Conservation (phyloP, 306 rosid species). For the Senna tora region DNA sequence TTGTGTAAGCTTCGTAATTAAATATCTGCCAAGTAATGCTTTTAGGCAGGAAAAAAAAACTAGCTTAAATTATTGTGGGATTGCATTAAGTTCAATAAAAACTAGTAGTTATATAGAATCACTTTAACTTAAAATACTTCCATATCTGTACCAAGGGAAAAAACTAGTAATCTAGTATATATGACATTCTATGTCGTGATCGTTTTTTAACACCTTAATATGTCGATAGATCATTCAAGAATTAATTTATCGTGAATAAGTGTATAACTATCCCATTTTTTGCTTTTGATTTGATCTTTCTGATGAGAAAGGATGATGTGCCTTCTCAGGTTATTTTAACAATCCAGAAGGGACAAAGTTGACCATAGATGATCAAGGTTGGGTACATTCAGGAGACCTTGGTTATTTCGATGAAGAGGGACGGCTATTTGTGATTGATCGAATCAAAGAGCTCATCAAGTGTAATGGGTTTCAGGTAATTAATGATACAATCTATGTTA, state of each 20-base stretch:
- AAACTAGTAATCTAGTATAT: too few relatives aligned
- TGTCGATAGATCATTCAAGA: background rate
- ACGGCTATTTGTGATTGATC: slow-evolving; percentile 49
- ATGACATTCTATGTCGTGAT: background rate
- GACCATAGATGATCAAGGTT: slow-evolving; percentile 50
- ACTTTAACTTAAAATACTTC: too few relatives aligned
- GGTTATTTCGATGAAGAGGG: slow-evolving; percentile 56
- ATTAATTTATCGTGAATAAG: background rate
- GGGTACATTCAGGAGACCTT: slow-evolving; percentile 54
- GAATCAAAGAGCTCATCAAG: slow-evolving; percentile 60
- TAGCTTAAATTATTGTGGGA: background rate
- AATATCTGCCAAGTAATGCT: background rate
- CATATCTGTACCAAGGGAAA: too few relatives aligned
- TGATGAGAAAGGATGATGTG: slow-evolving; percentile 1
- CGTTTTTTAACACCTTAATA: background rate
- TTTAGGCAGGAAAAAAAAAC: background rate
- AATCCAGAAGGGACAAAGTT: slow-evolving; percentile 48
- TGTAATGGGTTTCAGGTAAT: slow-evolving; percentile 50
- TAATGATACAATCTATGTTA: background rate
- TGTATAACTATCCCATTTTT: background rate
- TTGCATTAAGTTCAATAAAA: background rate
- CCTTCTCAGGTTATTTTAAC: slow-evolving; percentile 50
- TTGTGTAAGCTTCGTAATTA: too few relatives aligned
- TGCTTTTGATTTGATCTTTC: background rate
- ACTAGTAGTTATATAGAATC: too few relatives aligned